Percentiles rank a stretch among this genome's conserved stretches.
Evolutionary conservation across 1,139 yeast species (phyloP).

Genomic region (Suhomyces terraborum): DNA sequence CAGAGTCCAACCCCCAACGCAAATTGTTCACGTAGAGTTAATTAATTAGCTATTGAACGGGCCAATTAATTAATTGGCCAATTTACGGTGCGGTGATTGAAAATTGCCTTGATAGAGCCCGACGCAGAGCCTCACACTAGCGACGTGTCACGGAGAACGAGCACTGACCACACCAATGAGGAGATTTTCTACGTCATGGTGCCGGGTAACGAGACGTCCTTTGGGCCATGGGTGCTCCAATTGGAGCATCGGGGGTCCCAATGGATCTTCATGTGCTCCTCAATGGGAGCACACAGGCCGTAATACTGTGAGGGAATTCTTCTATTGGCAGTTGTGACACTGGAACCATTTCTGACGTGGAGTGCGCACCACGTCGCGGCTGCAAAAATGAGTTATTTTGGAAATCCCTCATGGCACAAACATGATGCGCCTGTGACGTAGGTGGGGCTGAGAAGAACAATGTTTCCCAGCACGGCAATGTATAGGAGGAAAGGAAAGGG

Average conservation of each 20-base stretch:
- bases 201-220: background rate
- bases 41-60: too few relatives aligned
- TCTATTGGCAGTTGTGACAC: constrained; percentile 8
- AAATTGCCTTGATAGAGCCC: too few relatives aligned
- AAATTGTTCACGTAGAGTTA: too few relatives aligned
- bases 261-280: background rate
- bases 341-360: too few relatives aligned
- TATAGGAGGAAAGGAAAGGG: background rate
- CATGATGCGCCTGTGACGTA: constrained; percentile 2
- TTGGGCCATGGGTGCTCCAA: too few relatives aligned
- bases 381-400: constrained; percentile 13
- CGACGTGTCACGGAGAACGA: too few relatives aligned
- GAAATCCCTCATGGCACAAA: constrained; percentile 15
- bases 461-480: too few relatives aligned
- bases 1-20: too few relatives aligned
- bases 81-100: too few relatives aligned
- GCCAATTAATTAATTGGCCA: too few relatives aligned
- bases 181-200: background rate
- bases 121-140: too few relatives aligned
- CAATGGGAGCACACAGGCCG: background rate
- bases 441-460: background rate
- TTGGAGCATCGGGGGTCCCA: too few relatives aligned
- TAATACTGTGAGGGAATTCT: constrained; percentile 10
- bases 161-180: background rate
- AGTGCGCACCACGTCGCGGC: constrained; percentile 1